Evolutionary conservation across 2,329 filamentous ascomycete species (phyloP), one percentile per base, ranked within the genome.

Genomic region (Diaporthe caulivora): DNA sequence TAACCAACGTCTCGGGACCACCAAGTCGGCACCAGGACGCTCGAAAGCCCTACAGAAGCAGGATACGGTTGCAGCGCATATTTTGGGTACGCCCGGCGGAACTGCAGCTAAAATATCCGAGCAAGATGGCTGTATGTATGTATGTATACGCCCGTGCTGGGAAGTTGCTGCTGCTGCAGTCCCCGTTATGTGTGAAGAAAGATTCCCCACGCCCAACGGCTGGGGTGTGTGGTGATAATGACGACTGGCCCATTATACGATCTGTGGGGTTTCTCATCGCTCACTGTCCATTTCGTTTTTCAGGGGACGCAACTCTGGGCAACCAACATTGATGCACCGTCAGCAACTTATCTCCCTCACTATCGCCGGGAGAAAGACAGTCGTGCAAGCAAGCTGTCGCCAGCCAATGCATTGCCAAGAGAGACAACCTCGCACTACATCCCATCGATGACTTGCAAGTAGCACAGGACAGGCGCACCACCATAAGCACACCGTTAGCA

Each of bases 31-130:
- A 17, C 47, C 47, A 31, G 29, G 47, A 31, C 54, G 13, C 26
- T 51, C 71, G 29, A 57, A 57, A 49, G 54, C 65, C 51, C 65
- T 55, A 57, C 31, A 57, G 65, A 42, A 69, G 65, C 67, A 55
- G n/a, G 24, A 49, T 51, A 72, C 40, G 26, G 55, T 71, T 29
- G 69, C 47, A 62, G 21, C 44, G 37, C 69, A 62, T 64, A 24
- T 18, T 13, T 60, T 5, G 37, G 29, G 40, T 55, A 34, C 24
- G 24, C 47, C 47, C 26, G 21, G 69, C 26, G 24, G 44, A 13
- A 37, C 26, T 57, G 58, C 57, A 72, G 58, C 49, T 53, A 54
- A 72, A 62, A 55, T 42, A 58, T n/a, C 44, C 58, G 29, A 67
- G 34, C 10, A 51, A 42, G 60, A 67, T 67, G 51, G 24, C 21